Evolutionary conservation across 495 filamentous ascomycete species (phyloP).

Genomic region (Hypoxylon lenormandii): DNA sequence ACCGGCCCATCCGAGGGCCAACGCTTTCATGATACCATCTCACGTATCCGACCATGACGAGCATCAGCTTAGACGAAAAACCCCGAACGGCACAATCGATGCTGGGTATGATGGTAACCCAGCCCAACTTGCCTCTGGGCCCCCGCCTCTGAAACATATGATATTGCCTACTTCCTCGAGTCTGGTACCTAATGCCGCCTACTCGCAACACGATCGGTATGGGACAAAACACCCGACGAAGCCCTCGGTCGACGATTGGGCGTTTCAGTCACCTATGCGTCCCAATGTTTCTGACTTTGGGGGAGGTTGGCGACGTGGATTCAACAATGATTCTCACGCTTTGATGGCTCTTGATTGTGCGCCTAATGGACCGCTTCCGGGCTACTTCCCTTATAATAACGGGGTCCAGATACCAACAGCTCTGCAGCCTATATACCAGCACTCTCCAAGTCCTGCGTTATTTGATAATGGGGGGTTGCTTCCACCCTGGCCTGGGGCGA

Average conservation of each 20-base stretch:
- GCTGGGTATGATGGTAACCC: constrained; percentile 93
- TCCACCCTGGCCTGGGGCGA: constrained; percentile 80
- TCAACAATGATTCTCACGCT: constrained; percentile 35
- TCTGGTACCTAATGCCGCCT: constrained; percentile 53
- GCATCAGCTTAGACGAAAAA: constrained; percentile 90
- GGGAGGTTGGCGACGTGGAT: constrained; percentile 35
- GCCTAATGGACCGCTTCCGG: constrained; percentile 36
- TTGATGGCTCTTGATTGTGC: constrained; percentile 39
- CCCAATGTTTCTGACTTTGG: constrained; percentile 32
- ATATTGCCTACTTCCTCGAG: constrained; percentile 69
- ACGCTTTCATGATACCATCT: constrained; percentile 46
- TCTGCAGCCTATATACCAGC: constrained; percentile 77
- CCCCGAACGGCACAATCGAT: constrained; percentile 90
- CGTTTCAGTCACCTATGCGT: constrained; percentile 26
- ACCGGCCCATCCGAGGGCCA: constrained; percentile 37
- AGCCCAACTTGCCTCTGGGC: constrained; percentile 77
- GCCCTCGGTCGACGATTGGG: constrained; percentile 36
- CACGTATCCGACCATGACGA: constrained; percentile 65
- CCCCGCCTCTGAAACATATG: constrained; percentile 87
- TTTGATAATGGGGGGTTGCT: constrained; percentile 78
- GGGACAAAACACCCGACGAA: constrained; percentile 27
- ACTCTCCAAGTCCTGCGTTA: constrained; percentile 75
- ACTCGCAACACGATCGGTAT: constrained; percentile 48
- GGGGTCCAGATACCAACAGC: constrained; percentile 72
- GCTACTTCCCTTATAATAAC: constrained; percentile 55